Conservation (phyloP, 148 eudicot genomes). For the Silene conica region DNA sequence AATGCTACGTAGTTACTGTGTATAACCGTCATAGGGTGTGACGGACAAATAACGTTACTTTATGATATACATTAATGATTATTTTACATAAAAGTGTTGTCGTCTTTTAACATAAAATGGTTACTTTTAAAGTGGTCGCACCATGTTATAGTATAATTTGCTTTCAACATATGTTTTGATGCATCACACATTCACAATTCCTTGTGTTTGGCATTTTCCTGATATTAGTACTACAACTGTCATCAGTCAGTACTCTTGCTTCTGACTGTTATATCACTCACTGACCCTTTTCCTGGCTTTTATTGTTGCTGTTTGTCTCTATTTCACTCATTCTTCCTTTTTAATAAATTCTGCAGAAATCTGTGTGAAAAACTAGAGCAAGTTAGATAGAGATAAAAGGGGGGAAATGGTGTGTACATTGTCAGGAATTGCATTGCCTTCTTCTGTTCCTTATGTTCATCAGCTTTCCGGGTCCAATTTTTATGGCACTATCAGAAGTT, state of each 20-base stretch:
- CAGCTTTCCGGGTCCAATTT: constrained; percentile 34
- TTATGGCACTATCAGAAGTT: constrained; percentile 27
- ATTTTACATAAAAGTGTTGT: no score
- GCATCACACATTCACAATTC: background rate
- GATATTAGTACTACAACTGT: constrained; percentile 1
- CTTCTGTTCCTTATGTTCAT: constrained; percentile 35
- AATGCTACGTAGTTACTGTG: no score
- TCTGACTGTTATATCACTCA: background rate
- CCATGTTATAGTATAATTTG: no score
- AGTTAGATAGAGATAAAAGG: background rate
- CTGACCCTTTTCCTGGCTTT: background rate
- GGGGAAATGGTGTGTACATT: constrained; percentile 58
- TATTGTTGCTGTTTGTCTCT: background rate
- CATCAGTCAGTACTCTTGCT: constrained; percentile 12
- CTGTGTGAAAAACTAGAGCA: constrained; percentile 2
- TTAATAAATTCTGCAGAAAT: background rate
- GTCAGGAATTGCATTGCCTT: constrained; percentile 55
- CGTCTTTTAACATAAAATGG: no score
- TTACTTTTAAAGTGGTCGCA: no score
- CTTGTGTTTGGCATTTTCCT: background rate
- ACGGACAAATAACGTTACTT: no score
- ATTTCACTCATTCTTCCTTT: background rate
- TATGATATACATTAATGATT: no score
- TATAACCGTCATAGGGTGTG: no score
- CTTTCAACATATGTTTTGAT: constrained; percentile 1